Evolutionary conservation across 345 rosid species (phyloP), one percentile per base, ranked within the genome.

Genomic region (Clausena lansium): DNA sequence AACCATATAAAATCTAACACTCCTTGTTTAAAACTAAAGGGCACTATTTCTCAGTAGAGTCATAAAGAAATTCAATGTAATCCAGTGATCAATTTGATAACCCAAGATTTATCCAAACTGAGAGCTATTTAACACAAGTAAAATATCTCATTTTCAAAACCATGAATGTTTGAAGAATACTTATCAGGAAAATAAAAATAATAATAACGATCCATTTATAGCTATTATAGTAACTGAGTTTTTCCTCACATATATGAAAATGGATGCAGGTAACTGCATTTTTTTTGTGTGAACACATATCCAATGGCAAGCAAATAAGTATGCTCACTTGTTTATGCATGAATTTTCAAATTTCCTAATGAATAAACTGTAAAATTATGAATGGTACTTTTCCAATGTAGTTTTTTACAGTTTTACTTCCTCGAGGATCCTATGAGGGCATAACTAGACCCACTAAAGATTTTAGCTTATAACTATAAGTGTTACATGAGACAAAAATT

Each of bases 41-140:
- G 25, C 54, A 68, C 30, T 24, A 68, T 68, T 41, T 68, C 33
- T 41, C n/a, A 39, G 55, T 14, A 28, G 0, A 68, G 22, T 41
- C 57, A 7, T 15, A 25, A 39, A 45, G 30, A n/a, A 68, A 47
- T 45, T 47, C 57, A 69, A 8, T 47, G 14, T 36, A 38, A 67
- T n/a, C 52, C 70, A 10, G 50, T 32, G 39, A 32, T 17, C 67
- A 19, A 63, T 63, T 63, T 32, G 38, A 39, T 30, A 15, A 52
- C 25, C 58, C 38, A 17, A 47, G 73, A 27, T 28, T 70, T 24
- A 70, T 28, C 59, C 60, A 70, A 69, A 70, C 36, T 47, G 73
- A 47, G 36, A 70, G 35, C 28, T 22, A 28, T 50, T 70, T 70
- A 35, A 27, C 58, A n/a, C 59, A 27, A 33, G 17, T 68, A 15